Percentiles rank a stretch among this genome's conserved stretches.
These are phyloP conservation scores for Oehlia diaphana DNA, from an alignment of 192 early-diverging fungal genomes.

Conservation along the genomic window DNA sequence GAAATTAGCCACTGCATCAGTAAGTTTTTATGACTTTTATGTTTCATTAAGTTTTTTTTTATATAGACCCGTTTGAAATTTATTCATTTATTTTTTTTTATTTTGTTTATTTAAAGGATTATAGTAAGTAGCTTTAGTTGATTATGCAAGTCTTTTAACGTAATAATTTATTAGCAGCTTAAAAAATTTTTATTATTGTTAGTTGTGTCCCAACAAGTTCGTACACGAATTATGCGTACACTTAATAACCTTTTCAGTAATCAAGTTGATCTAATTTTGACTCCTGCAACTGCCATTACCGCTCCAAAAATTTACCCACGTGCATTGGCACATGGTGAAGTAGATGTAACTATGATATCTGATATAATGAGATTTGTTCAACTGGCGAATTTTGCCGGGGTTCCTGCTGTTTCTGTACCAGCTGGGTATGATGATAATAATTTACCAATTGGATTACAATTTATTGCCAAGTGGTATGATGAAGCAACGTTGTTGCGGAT, in stretches of 20 bases:
- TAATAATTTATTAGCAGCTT: no score
- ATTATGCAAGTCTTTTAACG: background rate
- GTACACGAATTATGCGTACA: slow-evolving; percentile 56
- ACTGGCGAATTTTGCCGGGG: slow-evolving; percentile 65
- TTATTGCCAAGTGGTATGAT: slow-evolving; percentile 70
- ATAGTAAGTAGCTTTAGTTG: background rate
- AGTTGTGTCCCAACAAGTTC: slow-evolving; percentile 50
- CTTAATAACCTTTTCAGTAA: slow-evolving; percentile 49
- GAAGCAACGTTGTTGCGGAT: slow-evolving; percentile 62
- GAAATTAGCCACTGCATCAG: background rate
- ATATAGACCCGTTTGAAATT: slow-evolving; percentile 41
- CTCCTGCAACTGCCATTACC: slow-evolving; percentile 58
- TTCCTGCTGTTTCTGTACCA: slow-evolving; percentile 64
- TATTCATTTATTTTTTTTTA: slow-evolving; percentile 33
- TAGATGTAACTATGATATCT: slow-evolving; percentile 50
- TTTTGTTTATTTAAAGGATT: slow-evolving; percentile 31
- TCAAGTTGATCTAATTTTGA: slow-evolving; percentile 61
- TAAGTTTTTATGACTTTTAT: background rate
- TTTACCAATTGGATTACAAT: slow-evolving; percentile 67
- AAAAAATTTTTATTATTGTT: slow-evolving; percentile 28
- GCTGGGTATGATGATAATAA: slow-evolving; percentile 55
- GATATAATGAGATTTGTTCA: slow-evolving; percentile 60
- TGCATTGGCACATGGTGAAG: slow-evolving; percentile 48
- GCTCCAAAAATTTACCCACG: slow-evolving; percentile 52
- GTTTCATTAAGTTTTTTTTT: no score